Base-by-base conservation (phyloP, 208 protist species). In the Leishmania braziliensis region DNA sequence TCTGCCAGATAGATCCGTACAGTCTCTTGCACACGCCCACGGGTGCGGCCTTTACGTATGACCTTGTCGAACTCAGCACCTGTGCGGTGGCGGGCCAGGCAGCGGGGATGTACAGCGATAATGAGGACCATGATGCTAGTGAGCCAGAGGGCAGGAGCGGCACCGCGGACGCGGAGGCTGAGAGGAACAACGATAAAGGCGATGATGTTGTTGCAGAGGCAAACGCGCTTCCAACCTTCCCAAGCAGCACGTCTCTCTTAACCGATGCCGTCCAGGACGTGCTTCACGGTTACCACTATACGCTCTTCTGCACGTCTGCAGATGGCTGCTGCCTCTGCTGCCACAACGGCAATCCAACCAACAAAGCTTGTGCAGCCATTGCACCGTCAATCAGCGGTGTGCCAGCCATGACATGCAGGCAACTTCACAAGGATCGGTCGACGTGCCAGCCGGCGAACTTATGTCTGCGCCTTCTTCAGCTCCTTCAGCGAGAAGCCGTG, bases 261-360 rank as follows among this genome's bases (percentile, higher is more conserved):
- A 20, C 10, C 2, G 79, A 80, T 10, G 79, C 77, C 5, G 79
- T 76, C 51, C 75, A 72, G 1, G 84, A 84, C 48, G 43, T 65
- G 29, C 71, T 87, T 2, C 69, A 78, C 12, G 84, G 79, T 0
- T 87, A 81, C 53, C 16, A 83, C 46, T 79, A 83, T 63, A 87
- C 84, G 10, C 20, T 84, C 51, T 62, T 87, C 18, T 68, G 16
- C 53, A 81, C 75, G 10, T 73, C 69, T 48, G 46, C 48, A 2
- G 39, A 36, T 73, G 69, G 69, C 36, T 54, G 69, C 46, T 29
- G 39, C 39, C n/a, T 73, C 23, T 51, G 69, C 69, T 0, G 20
- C 69, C 48, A 46, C 4, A 2, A 53, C 16, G 46, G 18, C 14
- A 33, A 29, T 54, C 8, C 20, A 26, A 16, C 46, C 18, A 73